Evolutionary conservation across 23 red algal species (phyloP), one percentile per base, ranked within the genome.

Genomic region (Pyropia haitanensis): DNA sequence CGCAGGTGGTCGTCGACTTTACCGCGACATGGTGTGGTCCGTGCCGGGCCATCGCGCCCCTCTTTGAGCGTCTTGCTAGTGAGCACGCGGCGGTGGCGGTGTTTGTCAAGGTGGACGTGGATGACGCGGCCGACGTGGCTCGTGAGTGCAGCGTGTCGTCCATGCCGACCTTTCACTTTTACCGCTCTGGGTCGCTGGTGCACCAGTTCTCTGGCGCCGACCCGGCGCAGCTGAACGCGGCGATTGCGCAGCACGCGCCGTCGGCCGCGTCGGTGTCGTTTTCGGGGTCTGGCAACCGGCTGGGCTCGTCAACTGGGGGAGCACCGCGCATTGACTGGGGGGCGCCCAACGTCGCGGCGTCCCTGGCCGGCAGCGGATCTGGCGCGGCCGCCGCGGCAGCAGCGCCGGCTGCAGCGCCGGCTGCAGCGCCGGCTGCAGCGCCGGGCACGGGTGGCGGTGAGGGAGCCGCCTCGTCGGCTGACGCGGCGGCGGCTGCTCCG

Each of bases 41-140:
- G 27, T 98, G 94, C 70, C 65, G 72, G 51, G 63, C 64, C 25
- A 85, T 98, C 33, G 85, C 84, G 18, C 94, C 94, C 30, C 63
- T 82, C 26, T 69, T 88, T 60, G 94, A 98, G 48, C 24, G 25
- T 6, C 80, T 98, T 15, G 63, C 77, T 1, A 44, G 53, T 31
- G 72, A 81, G 13, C 83, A 90, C 51, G 71, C 62, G 29, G 86
- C 53, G 39, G 73, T 73, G 52, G 70, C 78, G 5, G 62, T 55
- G 50, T 88, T 98, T 46, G 53, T 88, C 50, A 98, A 98, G 56
- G 94, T 98, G 18, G 94, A 98, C 64, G 94, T 98, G 66, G 94
- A 98, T 67, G 25, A 59, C 18, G 85, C 86, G 14, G 23, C 55
- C 4, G 84, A 89, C 21, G 60, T 98, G 52, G 85, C 94, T 20